phyloP scores from a whole-genome alignment of 2,329 filamentous ascomycete species.

The Arthrinium puccinioides region DNA sequence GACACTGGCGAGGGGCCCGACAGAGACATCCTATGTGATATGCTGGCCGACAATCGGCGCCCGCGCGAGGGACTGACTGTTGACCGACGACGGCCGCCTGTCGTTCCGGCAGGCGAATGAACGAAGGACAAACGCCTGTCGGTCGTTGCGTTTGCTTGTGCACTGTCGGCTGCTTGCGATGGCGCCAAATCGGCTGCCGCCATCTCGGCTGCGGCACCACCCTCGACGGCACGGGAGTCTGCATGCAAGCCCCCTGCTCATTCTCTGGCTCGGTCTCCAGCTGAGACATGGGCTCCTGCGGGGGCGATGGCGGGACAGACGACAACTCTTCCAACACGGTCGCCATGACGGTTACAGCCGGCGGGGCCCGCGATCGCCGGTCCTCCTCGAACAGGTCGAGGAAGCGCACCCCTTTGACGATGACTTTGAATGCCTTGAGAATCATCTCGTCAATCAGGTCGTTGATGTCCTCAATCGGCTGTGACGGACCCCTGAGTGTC shows the following conservation, averaged over 20 bases:
- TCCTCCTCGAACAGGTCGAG: slow-evolving; percentile 76
- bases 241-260: slow-evolving; percentile 26
- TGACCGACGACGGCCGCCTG: slow-evolving; percentile 26
- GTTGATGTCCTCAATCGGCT: slow-evolving; percentile 53
- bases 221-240: slow-evolving; percentile 29
- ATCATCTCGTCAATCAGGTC: slow-evolving; percentile 88
- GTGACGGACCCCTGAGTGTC: slow-evolving; percentile 44
- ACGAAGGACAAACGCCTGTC: slow-evolving; percentile 41
- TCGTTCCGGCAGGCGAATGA: slow-evolving; percentile 24
- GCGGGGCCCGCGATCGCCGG: slow-evolving; percentile 37
- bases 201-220: slow-evolving; percentile 24
- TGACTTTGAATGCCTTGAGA: slow-evolving; percentile 85
- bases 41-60: slow-evolving; percentile 44
- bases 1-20: slow-evolving; percentile 57
- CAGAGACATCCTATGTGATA: slow-evolving; percentile 71
- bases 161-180: slow-evolving; percentile 27
- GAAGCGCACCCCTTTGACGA: slow-evolving; percentile 85
- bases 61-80: slow-evolving; percentile 27
- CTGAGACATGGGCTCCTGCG: slow-evolving; percentile 42
- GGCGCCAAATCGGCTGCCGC: slow-evolving; percentile 25
- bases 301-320: slow-evolving; percentile 55
- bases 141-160: slow-evolving; percentile 27
- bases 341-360: slow-evolving; percentile 51
- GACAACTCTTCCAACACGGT: slow-evolving; percentile 53
- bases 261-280: slow-evolving; percentile 16